Conservation (phyloP, 257 asterid species). For the Penstemon davidsonii region DNA sequence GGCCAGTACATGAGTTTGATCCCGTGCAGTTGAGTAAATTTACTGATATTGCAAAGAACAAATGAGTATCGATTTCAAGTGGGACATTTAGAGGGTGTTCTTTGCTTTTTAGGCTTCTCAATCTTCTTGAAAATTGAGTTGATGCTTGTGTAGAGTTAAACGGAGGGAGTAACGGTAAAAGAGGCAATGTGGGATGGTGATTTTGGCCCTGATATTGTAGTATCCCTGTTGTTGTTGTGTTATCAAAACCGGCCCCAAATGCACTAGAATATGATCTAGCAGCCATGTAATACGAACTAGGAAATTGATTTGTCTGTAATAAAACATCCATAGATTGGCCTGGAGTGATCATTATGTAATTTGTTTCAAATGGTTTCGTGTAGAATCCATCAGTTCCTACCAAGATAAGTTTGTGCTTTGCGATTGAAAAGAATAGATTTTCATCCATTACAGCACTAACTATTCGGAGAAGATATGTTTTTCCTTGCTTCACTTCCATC, state of each 20-base stretch:
- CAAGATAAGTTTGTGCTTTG: conserved; percentile 38
- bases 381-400: conserved; percentile 52
- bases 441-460: conserved; percentile 46
- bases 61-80: conserved; percentile 22
- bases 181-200: conserved; percentile 19
- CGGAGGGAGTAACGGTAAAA: conserved; percentile 39
- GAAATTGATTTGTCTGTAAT: conserved; percentile 28
- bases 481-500: conserved; percentile 36
- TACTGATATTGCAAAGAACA: conserved; percentile 36
- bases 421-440: conserved; percentile 40
- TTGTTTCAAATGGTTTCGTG: conserved; percentile 40
- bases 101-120: conserved; percentile 33
- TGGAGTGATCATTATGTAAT: conserved; percentile 47
- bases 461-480: conserved; percentile 43
- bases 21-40: conserved; percentile 37
- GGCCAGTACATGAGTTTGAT: conserved; percentile 35
- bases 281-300: conserved; percentile 38
- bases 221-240: conserved; percentile 40
- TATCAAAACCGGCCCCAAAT: conserved; percentile 44
- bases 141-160: conserved; percentile 31
- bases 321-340: conserved; percentile 49
- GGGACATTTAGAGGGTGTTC: conserved; percentile 35
- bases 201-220: conserved; percentile 20
- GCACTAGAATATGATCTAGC: conserved; percentile 43
- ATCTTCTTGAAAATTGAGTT: conserved; percentile 33